Evolutionary conservation across 257 asterid genomes (phyloP).

Genomic region (Phtheirospermum japonicum): DNA sequence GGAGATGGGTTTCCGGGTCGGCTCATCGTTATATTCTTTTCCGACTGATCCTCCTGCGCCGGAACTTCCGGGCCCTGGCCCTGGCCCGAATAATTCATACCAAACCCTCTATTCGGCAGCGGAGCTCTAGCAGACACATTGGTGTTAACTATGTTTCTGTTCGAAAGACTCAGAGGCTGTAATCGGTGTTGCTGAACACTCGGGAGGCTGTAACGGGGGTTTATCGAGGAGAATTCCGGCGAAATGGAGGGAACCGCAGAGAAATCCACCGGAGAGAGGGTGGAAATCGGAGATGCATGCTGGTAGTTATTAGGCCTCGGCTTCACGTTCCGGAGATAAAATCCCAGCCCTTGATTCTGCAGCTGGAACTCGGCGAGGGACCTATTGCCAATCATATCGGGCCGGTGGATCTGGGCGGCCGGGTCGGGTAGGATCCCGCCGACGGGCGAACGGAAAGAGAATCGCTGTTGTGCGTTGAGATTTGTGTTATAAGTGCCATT

Average conservation of each 20-base stretch:
- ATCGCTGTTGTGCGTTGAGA: too few relatives aligned
- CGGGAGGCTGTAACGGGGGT: slow-evolving; percentile 43
- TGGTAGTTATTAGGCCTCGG: too few relatives aligned
- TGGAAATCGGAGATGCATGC: too few relatives aligned
- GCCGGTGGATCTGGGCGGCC: too few relatives aligned
- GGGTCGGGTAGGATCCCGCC: too few relatives aligned
- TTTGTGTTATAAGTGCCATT: too few relatives aligned
- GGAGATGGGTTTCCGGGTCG: slow-evolving; percentile 41
- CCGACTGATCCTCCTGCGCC: slow-evolving; percentile 31
- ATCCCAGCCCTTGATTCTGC: slow-evolving; percentile 42
- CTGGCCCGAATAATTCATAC: slow-evolving; percentile 21
- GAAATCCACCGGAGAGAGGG: slow-evolving; percentile 57
- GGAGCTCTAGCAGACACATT: too few relatives aligned
- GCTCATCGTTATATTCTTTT: slow-evolving; percentile 57
- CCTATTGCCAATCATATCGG: too few relatives aligned
- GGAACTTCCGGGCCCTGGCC: slow-evolving; percentile 17
- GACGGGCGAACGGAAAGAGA: too few relatives aligned
- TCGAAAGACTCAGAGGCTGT: too few relatives aligned
- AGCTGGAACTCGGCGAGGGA: slow-evolving; percentile 60
- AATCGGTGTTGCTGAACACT: slow-evolving; percentile 46
- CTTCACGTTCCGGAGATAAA: slow-evolving; percentile 71
- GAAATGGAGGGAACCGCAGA: slow-evolving; percentile 37
- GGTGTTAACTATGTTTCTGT: too few relatives aligned
- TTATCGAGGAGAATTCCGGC: slow-evolving; percentile 35
- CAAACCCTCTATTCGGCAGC: too few relatives aligned